Conservation (phyloP, 345 rosid species). For the Citrus glauca region DNA sequence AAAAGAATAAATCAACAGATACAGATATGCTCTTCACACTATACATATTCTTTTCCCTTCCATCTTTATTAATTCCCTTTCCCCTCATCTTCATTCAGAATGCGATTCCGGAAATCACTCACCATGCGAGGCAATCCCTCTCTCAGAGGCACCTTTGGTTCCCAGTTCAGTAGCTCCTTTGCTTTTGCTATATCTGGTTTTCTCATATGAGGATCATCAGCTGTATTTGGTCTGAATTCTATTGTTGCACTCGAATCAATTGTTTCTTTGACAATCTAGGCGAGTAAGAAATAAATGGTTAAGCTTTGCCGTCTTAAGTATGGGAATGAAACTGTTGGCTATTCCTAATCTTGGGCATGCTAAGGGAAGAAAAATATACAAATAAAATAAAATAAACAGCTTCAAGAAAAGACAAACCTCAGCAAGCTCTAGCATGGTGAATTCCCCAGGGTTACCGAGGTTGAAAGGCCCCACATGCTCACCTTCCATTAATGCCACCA, state of each 20-base stretch:
- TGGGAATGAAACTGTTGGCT: background rate
- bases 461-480: conserved; percentile 97
- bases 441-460: conserved; percentile 97
- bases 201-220: conserved; percentile 95
- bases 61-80: conserved; percentile 37
- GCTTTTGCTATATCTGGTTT: conserved; percentile 96
- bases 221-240: conserved; percentile 86
- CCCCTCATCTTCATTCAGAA: conserved; percentile 81
- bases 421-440: conserved; percentile 97
- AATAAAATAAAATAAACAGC: background rate
- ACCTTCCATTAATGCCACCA: conserved; percentile 84
- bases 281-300: background rate
- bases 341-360: background rate
- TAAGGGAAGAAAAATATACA: background rate
- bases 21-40: conserved; percentile 30
- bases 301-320: background rate
- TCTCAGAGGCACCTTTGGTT: conserved; percentile 72
- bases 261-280: conserved; percentile 83
- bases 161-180: conserved; percentile 88
- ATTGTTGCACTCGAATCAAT: conserved; percentile 91
- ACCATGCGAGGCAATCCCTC: conserved; percentile 97
- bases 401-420: conserved; percentile 53
- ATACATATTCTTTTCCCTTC: conserved; percentile 27
- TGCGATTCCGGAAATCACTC: conserved; percentile 77
- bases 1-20: conserved; percentile 24